Evolutionary conservation across 345 rosid species (phyloP).

Genomic region (Eutrema yunnanense): DNA sequence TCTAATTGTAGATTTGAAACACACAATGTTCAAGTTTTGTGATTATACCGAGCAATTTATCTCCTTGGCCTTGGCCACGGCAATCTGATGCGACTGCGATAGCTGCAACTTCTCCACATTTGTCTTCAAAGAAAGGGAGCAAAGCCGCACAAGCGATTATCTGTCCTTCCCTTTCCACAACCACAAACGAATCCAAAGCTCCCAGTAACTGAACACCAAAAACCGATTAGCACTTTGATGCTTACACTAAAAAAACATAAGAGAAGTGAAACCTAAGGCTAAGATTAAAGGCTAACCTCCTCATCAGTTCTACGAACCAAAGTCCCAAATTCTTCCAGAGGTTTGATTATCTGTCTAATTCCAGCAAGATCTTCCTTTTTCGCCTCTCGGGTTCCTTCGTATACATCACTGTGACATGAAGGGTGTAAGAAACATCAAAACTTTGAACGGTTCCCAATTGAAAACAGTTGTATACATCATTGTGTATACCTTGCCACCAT

Average conservation of each 20-base stretch:
- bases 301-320: conserved; percentile 66
- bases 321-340: conserved; percentile 68
- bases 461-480: neutral
- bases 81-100: conserved; percentile 91
- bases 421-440: conserved; percentile 1
- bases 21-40: neutral
- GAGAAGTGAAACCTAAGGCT: neutral
- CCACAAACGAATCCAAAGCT: conserved; percentile 54
- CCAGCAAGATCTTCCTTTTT: conserved; percentile 63
- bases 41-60: conserved; percentile 77
- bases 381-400: conserved; percentile 87
- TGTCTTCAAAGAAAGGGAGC: conserved; percentile 70
- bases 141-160: conserved; percentile 92
- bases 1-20: neutral
- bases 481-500: conserved; percentile 89
- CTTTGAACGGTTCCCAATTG: neutral
- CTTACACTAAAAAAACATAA: neutral
- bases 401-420: conserved; percentile 58
- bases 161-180: conserved; percentile 93
- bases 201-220: conserved; percentile 49
- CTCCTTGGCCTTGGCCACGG: conserved; percentile 96
- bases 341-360: conserved; percentile 63
- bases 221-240: neutral
- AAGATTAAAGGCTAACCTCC: conserved; percentile 43
- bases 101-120: conserved; percentile 92